Percentiles rank a stretch among this genome's conserved stretches.
phyloP scores from a whole-genome alignment of 768 basidiomycete species.

The Trametes gibbosa region DNA sequence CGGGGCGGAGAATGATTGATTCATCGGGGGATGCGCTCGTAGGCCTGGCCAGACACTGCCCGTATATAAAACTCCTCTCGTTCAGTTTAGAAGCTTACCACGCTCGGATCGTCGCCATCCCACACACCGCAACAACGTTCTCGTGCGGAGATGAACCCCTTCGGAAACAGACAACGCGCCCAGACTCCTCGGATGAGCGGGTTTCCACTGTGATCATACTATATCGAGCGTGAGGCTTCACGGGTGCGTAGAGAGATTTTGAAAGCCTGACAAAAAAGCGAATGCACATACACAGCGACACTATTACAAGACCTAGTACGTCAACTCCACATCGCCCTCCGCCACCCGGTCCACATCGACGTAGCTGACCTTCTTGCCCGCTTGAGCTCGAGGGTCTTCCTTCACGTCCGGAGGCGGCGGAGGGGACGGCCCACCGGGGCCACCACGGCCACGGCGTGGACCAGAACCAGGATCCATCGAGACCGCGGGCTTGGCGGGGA shows the following conservation, averaged over 20 bases:
- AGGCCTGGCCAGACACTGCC: neutral
- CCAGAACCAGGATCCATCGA: conserved; percentile 43
- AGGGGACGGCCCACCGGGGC: conserved; percentile 56
- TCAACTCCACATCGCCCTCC: conserved; percentile 52
- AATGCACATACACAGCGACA: conserved; percentile 9
- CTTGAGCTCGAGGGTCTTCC: conserved; percentile 89
- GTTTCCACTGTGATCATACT: neutral
- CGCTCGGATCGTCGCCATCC: conserved; percentile 8
- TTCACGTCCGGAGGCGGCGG: conserved; percentile 86
- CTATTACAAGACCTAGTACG: conserved; percentile 32
- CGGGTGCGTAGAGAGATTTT: neutral
- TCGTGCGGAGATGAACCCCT: neutral
- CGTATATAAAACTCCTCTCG: neutral
- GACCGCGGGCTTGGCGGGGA: conserved; percentile 75
- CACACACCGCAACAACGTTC: conserved; percentile 4
- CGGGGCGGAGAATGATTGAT: neutral
- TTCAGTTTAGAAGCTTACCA: neutral
- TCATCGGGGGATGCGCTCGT: conserved; percentile 1
- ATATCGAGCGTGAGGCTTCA: neutral
- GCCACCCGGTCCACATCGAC: conserved; percentile 95
- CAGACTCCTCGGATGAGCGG: neutral
- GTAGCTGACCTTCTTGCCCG: conserved; percentile 87
- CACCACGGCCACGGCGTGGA: conserved; percentile 37
- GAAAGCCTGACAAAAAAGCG: conserved; percentile 7
- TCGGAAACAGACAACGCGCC: neutral